These are phyloP conservation scores for Candida piceae DNA, from an alignment of 805 yeast genomes.

Conservation along the genomic window DNA sequence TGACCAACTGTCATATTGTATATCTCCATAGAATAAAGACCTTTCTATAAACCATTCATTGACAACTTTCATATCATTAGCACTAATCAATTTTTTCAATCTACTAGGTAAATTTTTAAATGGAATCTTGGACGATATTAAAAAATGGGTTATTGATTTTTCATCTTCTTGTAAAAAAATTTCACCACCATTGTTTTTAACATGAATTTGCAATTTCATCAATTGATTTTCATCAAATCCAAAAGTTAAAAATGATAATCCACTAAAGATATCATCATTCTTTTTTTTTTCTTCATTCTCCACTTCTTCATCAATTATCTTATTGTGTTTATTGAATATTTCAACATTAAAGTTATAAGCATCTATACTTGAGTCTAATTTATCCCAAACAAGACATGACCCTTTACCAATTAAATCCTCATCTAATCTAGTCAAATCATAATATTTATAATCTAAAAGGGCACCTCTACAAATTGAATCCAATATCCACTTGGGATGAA, in stretches of 20 bases:
- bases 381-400: constrained; percentile 37
- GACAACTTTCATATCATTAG: constrained; percentile 23
- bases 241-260: constrained; percentile 35
- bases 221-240: constrained; percentile 21
- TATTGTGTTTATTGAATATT: constrained; percentile 6
- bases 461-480: constrained; percentile 44
- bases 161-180: constrained; percentile 13
- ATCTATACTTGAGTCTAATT: constrained; percentile 5
- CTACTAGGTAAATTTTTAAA: constrained; percentile 12
- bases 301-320: neutral
- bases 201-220: constrained; percentile 11
- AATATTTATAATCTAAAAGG: constrained; percentile 35
- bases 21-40: constrained; percentile 16
- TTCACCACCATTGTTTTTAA: constrained; percentile 21
- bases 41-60: constrained; percentile 33
- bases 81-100: constrained; percentile 8
- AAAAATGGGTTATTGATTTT: constrained; percentile 33
- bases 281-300: neutral
- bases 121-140: constrained; percentile 23
- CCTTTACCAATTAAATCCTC: constrained; percentile 21
- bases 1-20: constrained; percentile 25
- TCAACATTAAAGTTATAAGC: constrained; percentile 7
- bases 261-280: constrained; percentile 32
- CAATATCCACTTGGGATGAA: constrained; percentile 47
- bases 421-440: constrained; percentile 27